Base-by-base conservation (phyloP, 140 eudicot species). In the Flaveria floridana region DNA sequence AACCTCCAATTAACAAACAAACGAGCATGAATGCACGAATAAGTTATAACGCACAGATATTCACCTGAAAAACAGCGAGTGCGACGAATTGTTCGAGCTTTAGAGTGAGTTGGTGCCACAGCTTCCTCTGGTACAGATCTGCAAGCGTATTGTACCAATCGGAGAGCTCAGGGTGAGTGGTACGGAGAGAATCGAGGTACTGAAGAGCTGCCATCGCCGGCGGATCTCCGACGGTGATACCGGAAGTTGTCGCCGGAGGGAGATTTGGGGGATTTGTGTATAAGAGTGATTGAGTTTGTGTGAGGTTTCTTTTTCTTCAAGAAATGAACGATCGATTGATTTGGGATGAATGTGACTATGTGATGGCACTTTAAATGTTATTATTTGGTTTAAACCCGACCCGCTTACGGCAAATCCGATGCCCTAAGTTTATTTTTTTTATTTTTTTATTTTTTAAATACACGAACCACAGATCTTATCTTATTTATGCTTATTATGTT, bases 61-160 rank as follows among this genome's bases (percentile, higher is more conserved):
- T 34, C 13, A 87, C 96, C 98, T 92, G 98, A 64, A 92, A 92
- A 21, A 86, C 92, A 26, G 96, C 84, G 64, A 86, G 96, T 41
- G 98, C 89, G 57, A 92, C 89, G 79, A 92, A 92, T 34, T 92
- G 92, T 71, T 92, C 98, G 58, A 92, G 96, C 82, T 92, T 92
- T 56, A 83, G 90, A 51, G 98, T 82, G 65, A 89, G 96, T 81
- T 92, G 98, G 64, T 92, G 96, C 98, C 95, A 92, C 20, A 92
- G 90, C 83, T 92, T 92, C 76, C 91, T 82, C 75, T 92, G 96
- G 83, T 92, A 89, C 79, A 92, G 92, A 89, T 92, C 98, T 73
- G 96, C 85, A 23, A 92, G 89, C 66, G 92, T 80, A 34, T 72
- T 83, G 83, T 84, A 89, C 96, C 98, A 89, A 39, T 92, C 96